Evolutionary conservation across 306 rosid species (phyloP), one percentile per base, ranked within the genome.

Genomic region (Acacia melanoxylon): DNA sequence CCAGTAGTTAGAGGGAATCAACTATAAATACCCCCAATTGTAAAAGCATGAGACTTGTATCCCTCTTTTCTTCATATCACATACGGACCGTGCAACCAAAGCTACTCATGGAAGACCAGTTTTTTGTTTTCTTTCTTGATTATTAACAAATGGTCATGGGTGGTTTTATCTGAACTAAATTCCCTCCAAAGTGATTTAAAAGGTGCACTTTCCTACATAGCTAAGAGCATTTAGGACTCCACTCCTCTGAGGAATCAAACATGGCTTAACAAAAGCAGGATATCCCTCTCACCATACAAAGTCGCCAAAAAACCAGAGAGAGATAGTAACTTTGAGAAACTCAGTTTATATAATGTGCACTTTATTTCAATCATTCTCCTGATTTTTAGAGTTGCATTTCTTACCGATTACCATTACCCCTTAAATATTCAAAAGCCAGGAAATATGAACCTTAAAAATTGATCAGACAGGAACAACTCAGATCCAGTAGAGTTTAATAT

Each of bases 101-200:
- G 49, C 24, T 41, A 37, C 27, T 19, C 41, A 68, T 37, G 46
- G 48, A 68, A 67, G 16, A 35, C 17, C 35, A 61, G 15, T 4
- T 61, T 25, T 58, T 20, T 54, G 58, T 20, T 19, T 20, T 3
- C 31, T 20, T 22, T 22, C 1, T 58, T 22, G 31, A 58, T 11
- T 61, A 25, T 61, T 25, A 24, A 10, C 29, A 12, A 22, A 24
- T 25, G 35, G 5, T 11, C 67, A 61, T 24, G 16, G 67, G 19
- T 59, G 35, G 17, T 16, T 4, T 25, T 61, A 4, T 4, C 35
- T 11, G 35, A 58, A 58, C 29, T 58, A n/a, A 58, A 24, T 58
- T 22, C 98, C 87, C 93, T 95, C 71, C 92, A 84, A 85, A 10
- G 67, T 5, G 40, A 62, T 62, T 15, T 63, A 63, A 37, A 67